Percentiles rank a stretch among this genome's conserved stretches.
Evolutionary conservation across 75 land plant species (phyloP).

Genomic region (Chamaecyparis obtusa): DNA sequence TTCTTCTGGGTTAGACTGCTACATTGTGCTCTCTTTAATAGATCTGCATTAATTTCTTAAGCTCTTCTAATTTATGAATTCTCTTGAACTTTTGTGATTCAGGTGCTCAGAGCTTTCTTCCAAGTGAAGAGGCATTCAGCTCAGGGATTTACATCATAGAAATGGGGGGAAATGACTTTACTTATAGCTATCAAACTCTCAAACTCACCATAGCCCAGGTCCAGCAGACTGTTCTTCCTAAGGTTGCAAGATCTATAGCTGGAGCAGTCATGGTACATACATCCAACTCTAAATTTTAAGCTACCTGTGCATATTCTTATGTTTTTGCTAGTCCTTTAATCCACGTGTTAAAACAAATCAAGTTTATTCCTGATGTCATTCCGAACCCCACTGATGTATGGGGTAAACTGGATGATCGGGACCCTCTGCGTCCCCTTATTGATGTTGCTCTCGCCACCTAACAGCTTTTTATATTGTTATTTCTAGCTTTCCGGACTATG

Average conservation of each 20-base stretch:
- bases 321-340: background rate
- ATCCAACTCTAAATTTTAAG: background rate
- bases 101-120: slow-evolving; percentile 4
- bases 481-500: too few species aligned
- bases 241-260: background rate
- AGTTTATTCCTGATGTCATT: too few species aligned
- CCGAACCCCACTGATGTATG: too few species aligned
- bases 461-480: too few species aligned
- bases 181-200: background rate
- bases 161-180: slow-evolving; percentile 30
- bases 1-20: background rate
- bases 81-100: background rate
- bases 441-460: too few species aligned
- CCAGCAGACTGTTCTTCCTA: slow-evolving; percentile 9
- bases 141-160: slow-evolving; percentile 20
- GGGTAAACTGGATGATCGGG: too few species aligned
- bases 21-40: background rate
- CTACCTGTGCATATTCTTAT: too few species aligned
- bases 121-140: background rate
- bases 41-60: too few species aligned
- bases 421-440: too few species aligned
- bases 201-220: background rate
- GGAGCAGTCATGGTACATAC: background rate
- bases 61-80: too few species aligned
- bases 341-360: too few species aligned